Evolutionary conservation across 371 early-diverging fungal species (phyloP), one percentile per base, ranked within the genome.

Genomic region (Aphelidium insulamus): DNA sequence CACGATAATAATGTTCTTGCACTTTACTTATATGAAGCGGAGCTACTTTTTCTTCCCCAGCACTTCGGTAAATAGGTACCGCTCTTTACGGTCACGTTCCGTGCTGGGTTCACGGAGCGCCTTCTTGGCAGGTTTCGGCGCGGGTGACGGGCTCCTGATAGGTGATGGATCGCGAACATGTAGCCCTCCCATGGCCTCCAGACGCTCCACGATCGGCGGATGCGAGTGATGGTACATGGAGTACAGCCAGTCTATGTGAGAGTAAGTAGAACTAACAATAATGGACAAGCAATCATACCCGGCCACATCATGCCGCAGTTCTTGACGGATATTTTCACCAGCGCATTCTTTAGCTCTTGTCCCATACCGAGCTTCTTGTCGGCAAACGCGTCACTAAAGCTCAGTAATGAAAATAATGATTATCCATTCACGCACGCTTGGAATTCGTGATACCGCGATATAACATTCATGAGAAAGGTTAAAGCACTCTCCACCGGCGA

Each of bases 361-460:
- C 75, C 77, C 49, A 77, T 82, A 0, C 88, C 87, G n/a, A 87
- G 64, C 28, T 73, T 69, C 41, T 76, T 64, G 5, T n/a, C n/a
- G n/a, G 92, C 88, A 60, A 69, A 98, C 4, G 66, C 69, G 47
- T 98, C 98, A n/a, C n/a, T n/a, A n/a, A n/a, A n/a, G n/a, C n/a
- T n/a, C n/a, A n/a, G n/a, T n/a, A n/a, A n/a, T 59, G 15, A 12
- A 2, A 9, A 22, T 5, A 33, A 15, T 19, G 31, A 30, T 12
- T 8, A 30, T 30, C 8, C 31, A 30, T 8, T 7, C 11, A 30
- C 19, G 12, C 57, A 56, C 1, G 98, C 97, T 55, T 95, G 73
- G 44, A 82, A 87, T 51, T 98, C 98, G 41, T 81, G 66, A 38
- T 62, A 57, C 30, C 98, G 70, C 18, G 82, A 78, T 38, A 84